Base-by-base conservation (phyloP, 139 green algal genomes). In the Tetradesmus obliquus region DNA sequence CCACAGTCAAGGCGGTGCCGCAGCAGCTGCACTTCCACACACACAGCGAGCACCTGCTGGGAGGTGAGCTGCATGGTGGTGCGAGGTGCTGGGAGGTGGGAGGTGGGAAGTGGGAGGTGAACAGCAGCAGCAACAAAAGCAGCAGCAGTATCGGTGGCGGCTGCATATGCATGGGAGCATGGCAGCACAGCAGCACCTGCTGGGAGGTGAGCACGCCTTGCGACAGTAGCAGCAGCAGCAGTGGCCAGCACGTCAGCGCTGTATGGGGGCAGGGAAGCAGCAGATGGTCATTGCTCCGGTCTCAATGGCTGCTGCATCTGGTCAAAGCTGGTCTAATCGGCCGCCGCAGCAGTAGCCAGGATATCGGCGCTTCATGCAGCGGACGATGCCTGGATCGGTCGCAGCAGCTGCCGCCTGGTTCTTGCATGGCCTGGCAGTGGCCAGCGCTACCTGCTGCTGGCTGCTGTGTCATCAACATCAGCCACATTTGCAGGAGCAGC, bases 1-100 rank as follows among this genome's bases (percentile, higher is more conserved):
- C 17, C 17, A 58, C 24, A 60, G 84, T 88, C 10, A 51, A 45
- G 66, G 84, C 84, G 19, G 24, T 60, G 24, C 84, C 84, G 22
- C 32, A 45, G 58, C 84, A 88, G 84, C 55, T 88, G 6, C 84
- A 88, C 51, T 88, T 88, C 60, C 84, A 88, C 32, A 80, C 84
- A 10, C 84, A 81, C 58, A 80, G 58, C 51, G 84, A 88, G 71
- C 84, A 88, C 32, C 51, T 88, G 12, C 7, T 81, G 3, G 55
- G 55, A 87, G 82, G 82, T 87, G 55, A 84, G 79, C 19, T n/a
- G 32, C 32, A 8, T 81, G 4, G 32, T 53, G 0, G 72, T 81
- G 72, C 32, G 72, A 81, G n/a, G n/a, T n/a, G n/a, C n/a, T n/a
- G n/a, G n/a, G n/a, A n/a, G n/a, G n/a, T n/a, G n/a, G n/a, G n/a